Percentiles rank a stretch among this genome's conserved stretches.
Evolutionary conservation across 148 eudicot genomes (phyloP).

Genomic region (Vaccinium macrocarpon): DNA sequence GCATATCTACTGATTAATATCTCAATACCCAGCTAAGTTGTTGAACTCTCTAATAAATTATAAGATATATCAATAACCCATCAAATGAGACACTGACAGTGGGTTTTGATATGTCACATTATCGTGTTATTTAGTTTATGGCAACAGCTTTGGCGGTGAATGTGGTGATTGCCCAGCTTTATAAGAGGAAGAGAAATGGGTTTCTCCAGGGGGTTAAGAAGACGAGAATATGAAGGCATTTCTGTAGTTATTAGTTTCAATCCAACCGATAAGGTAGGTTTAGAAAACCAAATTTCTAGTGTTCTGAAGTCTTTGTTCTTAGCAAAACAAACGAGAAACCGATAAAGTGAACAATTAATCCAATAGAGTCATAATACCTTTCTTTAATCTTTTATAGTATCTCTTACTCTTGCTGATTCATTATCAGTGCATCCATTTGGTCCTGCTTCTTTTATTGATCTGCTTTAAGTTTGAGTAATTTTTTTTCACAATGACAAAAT

Average conservation of each 20-base stretch:
- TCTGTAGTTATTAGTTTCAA: background rate
- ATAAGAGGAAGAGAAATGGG: background rate
- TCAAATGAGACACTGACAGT: background rate
- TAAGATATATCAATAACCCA: background rate
- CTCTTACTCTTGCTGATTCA: background rate
- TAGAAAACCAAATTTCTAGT: background rate
- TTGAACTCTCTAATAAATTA: background rate
- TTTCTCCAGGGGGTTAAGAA: background rate
- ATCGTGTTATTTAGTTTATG: background rate
- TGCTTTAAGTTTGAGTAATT: conserved; percentile 14
- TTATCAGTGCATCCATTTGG: background rate
- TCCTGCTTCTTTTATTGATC: background rate
- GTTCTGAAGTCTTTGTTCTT: conserved; percentile 3
- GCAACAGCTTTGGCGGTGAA: conserved; percentile 1
- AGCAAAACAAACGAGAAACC: conserved; percentile 2
- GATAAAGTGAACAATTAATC: background rate
- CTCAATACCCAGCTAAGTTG: background rate
- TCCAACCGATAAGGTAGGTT: background rate
- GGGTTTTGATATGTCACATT: background rate
- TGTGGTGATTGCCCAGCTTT: background rate
- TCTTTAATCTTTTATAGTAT: background rate
- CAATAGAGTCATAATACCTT: too few species aligned
- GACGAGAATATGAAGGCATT: background rate
- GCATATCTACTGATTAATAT: background rate
- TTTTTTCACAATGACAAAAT: background rate